Evolutionary conservation across 169 alveolate species (phyloP).

Genomic region (Plasmodium fragile): DNA sequence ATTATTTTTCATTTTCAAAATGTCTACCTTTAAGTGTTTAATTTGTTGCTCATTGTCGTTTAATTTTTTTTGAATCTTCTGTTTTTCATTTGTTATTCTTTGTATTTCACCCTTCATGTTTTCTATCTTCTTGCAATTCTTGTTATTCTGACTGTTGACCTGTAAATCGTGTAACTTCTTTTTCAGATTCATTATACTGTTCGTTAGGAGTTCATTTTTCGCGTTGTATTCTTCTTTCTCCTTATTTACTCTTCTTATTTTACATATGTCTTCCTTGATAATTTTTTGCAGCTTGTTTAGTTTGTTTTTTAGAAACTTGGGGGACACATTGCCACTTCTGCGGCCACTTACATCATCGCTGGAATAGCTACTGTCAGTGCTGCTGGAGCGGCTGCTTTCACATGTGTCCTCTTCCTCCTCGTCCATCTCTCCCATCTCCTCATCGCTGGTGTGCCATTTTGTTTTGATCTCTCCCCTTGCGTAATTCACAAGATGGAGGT

Average conservation of each 20-base stretch:
- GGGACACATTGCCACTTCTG: constrained; percentile 1
- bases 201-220: constrained; percentile 43
- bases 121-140: constrained; percentile 40
- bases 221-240: constrained; percentile 60
- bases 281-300: constrained; percentile 41
- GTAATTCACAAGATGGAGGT: neutral
- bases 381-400: neutral
- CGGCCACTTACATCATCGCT: neutral
- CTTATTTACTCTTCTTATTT: constrained; percentile 31
- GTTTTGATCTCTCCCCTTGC: neutral
- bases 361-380: neutral
- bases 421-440: neutral
- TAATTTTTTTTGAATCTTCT: constrained; percentile 59
- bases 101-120: constrained; percentile 29
- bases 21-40: constrained; percentile 62
- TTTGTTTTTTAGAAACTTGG: constrained; percentile 39
- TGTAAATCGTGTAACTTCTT: constrained; percentile 36
- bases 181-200: constrained; percentile 24
- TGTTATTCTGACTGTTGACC: constrained; percentile 37
- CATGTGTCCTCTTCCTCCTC: neutral
- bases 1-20: constrained; percentile 45
- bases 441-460: neutral
- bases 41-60: constrained; percentile 52
- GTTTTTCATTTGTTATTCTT: constrained; percentile 54
- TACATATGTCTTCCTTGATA: constrained; percentile 36